Evolutionary conservation across 176 grass and related monocot species (phyloP).

Genomic region (Phragmites australis): DNA sequence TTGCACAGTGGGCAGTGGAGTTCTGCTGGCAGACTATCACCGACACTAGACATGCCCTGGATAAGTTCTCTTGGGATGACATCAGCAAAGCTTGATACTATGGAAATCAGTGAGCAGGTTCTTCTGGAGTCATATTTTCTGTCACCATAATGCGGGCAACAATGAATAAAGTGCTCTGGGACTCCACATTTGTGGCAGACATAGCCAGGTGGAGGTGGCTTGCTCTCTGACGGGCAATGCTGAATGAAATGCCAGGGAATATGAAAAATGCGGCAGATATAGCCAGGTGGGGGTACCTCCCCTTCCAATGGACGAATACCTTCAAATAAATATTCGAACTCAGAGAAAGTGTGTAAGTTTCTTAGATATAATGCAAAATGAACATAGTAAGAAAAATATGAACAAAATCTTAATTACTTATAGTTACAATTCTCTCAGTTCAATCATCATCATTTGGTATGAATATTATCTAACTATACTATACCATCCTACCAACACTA

Average conservation of each 20-base stretch:
- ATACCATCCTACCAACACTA: neutral
- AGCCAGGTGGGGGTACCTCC: conserved; percentile 28
- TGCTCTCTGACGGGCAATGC: neutral
- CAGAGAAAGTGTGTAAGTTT: neutral
- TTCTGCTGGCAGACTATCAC: conserved; percentile 34
- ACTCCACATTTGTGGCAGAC: conserved; percentile 42
- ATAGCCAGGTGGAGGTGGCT: conserved; percentile 35
- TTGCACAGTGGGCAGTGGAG: conserved; percentile 25
- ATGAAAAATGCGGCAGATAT: conserved; percentile 34
- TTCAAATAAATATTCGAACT: conserved; percentile 6
- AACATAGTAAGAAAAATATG: neutral
- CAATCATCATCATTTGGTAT: neutral
- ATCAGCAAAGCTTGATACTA: conserved; percentile 25
- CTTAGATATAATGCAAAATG: neutral
- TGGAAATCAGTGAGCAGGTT: neutral
- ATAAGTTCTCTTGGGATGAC: conserved; percentile 8
- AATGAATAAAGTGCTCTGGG: conserved; percentile 48
- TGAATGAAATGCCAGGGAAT: conserved; percentile 41
- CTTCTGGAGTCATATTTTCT: conserved; percentile 34
- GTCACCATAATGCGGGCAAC: conserved; percentile 43
- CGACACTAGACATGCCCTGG: neutral
- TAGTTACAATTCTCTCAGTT: neutral
- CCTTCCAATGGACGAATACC: neutral
- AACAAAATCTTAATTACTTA: neutral
- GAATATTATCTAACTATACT: neutral